Conservation (phyloP, 2,329 filamentous ascomycete species). For the Arthrobotrys megalospora region DNA sequence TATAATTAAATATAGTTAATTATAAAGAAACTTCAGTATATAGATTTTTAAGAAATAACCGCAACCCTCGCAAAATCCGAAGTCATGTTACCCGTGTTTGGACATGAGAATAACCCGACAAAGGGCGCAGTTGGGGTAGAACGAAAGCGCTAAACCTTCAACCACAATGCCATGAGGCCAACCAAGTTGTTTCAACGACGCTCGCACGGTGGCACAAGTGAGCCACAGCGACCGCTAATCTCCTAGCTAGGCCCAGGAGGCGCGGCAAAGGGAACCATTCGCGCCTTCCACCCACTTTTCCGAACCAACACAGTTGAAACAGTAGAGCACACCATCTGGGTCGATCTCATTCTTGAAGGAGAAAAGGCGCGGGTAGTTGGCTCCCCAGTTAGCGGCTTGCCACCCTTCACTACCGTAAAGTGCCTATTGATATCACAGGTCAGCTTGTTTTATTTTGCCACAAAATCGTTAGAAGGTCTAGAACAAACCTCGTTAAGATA, state of each 20-base stretch:
- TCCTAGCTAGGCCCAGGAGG: constrained; percentile 36
- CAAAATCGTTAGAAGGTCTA: constrained; percentile 62
- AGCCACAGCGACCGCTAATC: too few species aligned
- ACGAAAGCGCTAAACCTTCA: too few species aligned
- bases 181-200: too few species aligned
- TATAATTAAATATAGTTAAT: too few species aligned
- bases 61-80: too few species aligned
- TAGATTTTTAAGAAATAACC: too few species aligned
- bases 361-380: constrained; percentile 65
- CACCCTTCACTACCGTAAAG: constrained; percentile 54
- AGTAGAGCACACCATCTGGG: constrained; percentile 66
- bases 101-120: too few species aligned
- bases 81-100: too few species aligned
- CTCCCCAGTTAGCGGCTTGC: constrained; percentile 68
- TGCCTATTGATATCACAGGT: constrained; percentile 24
- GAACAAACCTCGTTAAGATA: constrained; percentile 70
- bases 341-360: constrained; percentile 67
- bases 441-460: constrained; percentile 58
- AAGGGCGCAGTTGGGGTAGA: too few species aligned
- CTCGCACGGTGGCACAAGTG: too few species aligned
- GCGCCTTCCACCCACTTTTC: constrained; percentile 63
- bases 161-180: too few species aligned
- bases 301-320: constrained; percentile 68
- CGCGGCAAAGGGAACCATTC: constrained; percentile 42
- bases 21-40: too few species aligned